A percentile compares a stretch with the other conserved stretches of the same genome.
Evolutionary conservation across 371 early-diverging fungal genomes (phyloP).

Genomic region (Actinomucor elegans): DNA sequence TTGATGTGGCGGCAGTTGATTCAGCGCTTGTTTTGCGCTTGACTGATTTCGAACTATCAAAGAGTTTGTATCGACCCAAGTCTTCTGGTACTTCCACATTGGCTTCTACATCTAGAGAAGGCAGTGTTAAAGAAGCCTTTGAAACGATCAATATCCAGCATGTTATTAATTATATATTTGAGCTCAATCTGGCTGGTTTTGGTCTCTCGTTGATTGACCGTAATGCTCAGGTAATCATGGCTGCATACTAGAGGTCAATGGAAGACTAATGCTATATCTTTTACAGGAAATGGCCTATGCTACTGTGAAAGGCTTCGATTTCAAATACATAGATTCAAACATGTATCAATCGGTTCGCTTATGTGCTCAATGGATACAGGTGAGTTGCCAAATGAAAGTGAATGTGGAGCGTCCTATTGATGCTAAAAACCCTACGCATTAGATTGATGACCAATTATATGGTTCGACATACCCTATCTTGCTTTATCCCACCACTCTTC

Average conservation of each 20-base stretch:
- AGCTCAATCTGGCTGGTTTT: conserved; percentile 54
- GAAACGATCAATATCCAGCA: conserved; percentile 52
- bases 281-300: conserved; percentile 76
- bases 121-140: conserved; percentile 50
- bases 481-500: conserved; percentile 77
- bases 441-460: conserved; percentile 87
- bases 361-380: conserved; percentile 76
- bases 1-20: conserved; percentile 87
- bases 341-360: conserved; percentile 64
- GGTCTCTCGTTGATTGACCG: conserved; percentile 79
- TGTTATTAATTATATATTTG: conserved; percentile 32
- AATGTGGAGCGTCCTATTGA: no score
- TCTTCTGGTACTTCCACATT: conserved; percentile 33
- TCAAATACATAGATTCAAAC: conserved; percentile 70
- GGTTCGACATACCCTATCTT: conserved; percentile 78
- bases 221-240: conserved; percentile 25
- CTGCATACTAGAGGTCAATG: not conserved
- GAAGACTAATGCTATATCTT: not conserved
- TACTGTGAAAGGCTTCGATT: conserved; percentile 63
- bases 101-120: conserved; percentile 33
- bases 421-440: no score
- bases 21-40: conserved; percentile 79
- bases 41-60: conserved; percentile 66
- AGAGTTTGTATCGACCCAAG: conserved; percentile 60
- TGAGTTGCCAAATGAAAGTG: no score